Conservation (phyloP, 495 filamentous ascomycete genomes). For the Daldinia caldariorum region DNA sequence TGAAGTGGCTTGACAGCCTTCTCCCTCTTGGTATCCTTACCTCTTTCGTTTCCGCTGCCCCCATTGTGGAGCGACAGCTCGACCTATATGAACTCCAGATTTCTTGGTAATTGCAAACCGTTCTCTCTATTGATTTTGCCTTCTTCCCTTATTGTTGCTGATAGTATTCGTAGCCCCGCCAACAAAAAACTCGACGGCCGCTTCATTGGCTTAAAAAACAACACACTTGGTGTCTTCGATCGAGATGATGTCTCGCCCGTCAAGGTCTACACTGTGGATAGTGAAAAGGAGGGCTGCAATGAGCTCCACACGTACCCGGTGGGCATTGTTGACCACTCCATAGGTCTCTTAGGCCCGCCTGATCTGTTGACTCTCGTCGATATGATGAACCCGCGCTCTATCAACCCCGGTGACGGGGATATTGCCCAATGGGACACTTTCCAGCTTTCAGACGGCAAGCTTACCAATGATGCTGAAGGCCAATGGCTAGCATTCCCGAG, state of each 20-base stretch:
- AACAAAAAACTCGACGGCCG: constrained; percentile 43
- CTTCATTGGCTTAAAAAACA: constrained; percentile 39
- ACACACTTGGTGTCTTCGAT: constrained; percentile 39
- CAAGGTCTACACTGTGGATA: constrained; percentile 38
- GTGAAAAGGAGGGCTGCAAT: constrained; percentile 36
- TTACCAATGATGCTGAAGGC: constrained; percentile 46
- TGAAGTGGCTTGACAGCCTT: constrained; percentile 42
- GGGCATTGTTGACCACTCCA: constrained; percentile 46
- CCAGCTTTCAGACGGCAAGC: constrained; percentile 38
- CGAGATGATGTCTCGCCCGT: constrained; percentile 27
- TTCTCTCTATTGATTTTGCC: neutral
- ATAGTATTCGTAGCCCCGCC: constrained; percentile 26
- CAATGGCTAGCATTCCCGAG: constrained; percentile 52
- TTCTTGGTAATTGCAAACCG: constrained; percentile 38
- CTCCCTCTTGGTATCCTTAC: constrained; percentile 42
- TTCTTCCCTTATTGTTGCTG: neutral
- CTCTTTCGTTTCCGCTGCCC: constrained; percentile 37
- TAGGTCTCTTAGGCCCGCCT: constrained; percentile 50
- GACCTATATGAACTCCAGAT: constrained; percentile 47
- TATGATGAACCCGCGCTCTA: constrained; percentile 49
- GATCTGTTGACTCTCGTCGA: constrained; percentile 49
- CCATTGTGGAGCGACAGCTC: constrained; percentile 36
- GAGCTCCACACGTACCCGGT: constrained; percentile 53
- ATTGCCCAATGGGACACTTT: constrained; percentile 51
- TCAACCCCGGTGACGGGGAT: constrained; percentile 43